phyloP scores from a whole-genome alignment of 768 basidiomycete genomes.

The Amanita phalloides region DNA sequence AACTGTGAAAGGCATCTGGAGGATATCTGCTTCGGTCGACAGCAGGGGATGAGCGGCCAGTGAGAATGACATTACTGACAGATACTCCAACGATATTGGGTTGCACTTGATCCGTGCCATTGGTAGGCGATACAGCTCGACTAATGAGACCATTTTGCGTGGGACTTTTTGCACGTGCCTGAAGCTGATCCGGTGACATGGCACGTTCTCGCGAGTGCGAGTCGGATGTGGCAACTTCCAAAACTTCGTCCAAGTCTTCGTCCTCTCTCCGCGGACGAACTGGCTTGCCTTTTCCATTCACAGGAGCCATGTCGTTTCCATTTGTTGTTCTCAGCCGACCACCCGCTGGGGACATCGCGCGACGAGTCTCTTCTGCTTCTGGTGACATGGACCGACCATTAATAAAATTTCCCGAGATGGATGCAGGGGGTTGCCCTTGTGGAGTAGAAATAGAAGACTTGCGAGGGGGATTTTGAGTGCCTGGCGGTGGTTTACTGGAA shows the following conservation, averaged over 20 bases:
- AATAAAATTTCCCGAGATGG: conserved; percentile 13
- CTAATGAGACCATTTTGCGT: conserved; percentile 21
- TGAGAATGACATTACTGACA: conserved; percentile 22
- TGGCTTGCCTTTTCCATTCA: conserved; percentile 42
- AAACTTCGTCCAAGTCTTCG: conserved; percentile 47
- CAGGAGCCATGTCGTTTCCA: conserved; percentile 26
- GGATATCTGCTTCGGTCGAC: conserved; percentile 25
- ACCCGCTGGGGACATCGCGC: conserved; percentile 55
- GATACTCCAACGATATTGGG: conserved; percentile 46
- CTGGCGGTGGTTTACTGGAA: conserved; percentile 24
- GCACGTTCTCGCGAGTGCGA: conserved; percentile 32
- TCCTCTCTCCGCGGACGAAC: conserved; percentile 39
- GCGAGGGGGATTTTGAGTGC: conserved; percentile 27
- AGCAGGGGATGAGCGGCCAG: conserved; percentile 23
- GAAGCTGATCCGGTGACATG: conserved; percentile 42
- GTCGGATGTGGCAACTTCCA: conserved; percentile 41
- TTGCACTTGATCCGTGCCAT: conserved; percentile 18
- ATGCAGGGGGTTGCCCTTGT: conserved; percentile 15
- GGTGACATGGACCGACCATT: conserved; percentile 61
- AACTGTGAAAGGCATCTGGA: conserved; percentile 47
- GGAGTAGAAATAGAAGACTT: conserved; percentile 38
- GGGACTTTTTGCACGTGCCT: conserved; percentile 50
- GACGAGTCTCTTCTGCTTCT: conserved; percentile 49
- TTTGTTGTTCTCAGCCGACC: conserved; percentile 35
- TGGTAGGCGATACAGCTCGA: conserved; percentile 51